Conservation (phyloP, 2,329 filamentous ascomycete species). For the Beauveria brongniartii region DNA sequence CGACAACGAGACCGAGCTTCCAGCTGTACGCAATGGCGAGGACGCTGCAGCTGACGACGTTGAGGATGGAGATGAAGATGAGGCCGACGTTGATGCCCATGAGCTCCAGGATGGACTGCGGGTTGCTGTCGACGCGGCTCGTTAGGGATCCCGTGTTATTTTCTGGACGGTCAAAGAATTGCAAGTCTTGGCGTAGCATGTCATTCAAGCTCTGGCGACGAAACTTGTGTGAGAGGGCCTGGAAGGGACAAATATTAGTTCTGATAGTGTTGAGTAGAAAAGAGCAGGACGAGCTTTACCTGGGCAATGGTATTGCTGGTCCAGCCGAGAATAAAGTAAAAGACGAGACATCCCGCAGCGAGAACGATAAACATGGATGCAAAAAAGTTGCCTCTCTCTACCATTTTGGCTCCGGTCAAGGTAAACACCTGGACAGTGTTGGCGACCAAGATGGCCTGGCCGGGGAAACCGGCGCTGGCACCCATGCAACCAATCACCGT, state of each 20-base stretch:
- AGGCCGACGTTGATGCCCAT: constrained; percentile 34
- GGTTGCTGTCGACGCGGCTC: constrained; percentile 22
- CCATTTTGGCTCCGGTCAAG: constrained; percentile 24
- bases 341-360: constrained; percentile 34
- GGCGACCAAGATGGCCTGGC: constrained; percentile 35
- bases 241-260: not conserved
- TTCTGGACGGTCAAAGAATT: constrained; percentile 26
- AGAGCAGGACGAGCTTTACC: constrained; percentile 5
- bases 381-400: constrained; percentile 40
- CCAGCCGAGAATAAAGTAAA: constrained; percentile 34
- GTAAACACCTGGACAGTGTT: constrained; percentile 34
- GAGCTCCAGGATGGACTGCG: constrained; percentile 37
- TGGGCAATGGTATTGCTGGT: constrained; percentile 27
- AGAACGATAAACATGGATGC: constrained; percentile 47
- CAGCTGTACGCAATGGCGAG: constrained; percentile 34
- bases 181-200: constrained; percentile 32
- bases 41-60: constrained; percentile 29
- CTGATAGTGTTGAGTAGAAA: not conserved
- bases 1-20: constrained; percentile 36
- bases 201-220: constrained; percentile 22
- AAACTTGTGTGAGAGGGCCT: constrained; percentile 18
- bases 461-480: constrained; percentile 29
- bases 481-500: constrained; percentile 23
- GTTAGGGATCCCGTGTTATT: constrained; percentile 27
- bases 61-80: constrained; percentile 33